A percentile compares a stretch with the other conserved stretches of the same genome.
These are phyloP conservation scores for Colletotrichum cordylinicola DNA, from an alignment of 2,329 filamentous ascomycete species.

Conservation along the genomic window DNA sequence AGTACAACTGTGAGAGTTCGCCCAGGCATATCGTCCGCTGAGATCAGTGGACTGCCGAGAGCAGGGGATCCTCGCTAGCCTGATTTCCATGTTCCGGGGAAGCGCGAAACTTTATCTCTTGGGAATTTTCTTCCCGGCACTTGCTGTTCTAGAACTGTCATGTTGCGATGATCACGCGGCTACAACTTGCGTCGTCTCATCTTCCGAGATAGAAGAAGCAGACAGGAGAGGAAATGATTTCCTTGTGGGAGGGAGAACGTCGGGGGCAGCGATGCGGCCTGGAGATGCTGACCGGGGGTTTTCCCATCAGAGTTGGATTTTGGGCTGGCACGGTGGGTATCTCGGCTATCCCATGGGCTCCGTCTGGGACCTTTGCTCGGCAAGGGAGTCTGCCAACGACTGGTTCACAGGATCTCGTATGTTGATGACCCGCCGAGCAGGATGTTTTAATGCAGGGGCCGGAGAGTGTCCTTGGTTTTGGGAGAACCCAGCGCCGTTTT, in stretches of 20 bases:
- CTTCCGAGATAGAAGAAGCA: not conserved
- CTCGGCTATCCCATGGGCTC: not conserved
- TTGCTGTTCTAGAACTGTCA: not conserved
- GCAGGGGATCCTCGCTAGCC: not conserved
- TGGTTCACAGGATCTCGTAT: not conserved
- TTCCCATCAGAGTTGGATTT: not conserved
- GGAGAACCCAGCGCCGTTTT: no score
- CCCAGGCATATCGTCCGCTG: accelerated
- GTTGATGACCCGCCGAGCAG: not conserved
- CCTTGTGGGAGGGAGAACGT: not conserved
- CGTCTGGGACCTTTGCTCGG: not conserved
- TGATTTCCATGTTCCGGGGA: not conserved
- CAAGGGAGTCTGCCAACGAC: not conserved
- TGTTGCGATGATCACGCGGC: not conserved
- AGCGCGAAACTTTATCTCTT: not conserved
- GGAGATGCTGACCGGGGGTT: not conserved
- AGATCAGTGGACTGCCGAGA: not conserved
- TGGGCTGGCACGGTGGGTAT: not conserved
- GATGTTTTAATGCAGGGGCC: not conserved
- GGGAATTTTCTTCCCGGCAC: not conserved
- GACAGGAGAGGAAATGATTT: not conserved
- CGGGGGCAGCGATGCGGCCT: not conserved
- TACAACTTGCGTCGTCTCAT: not conserved
- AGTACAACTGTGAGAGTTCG: accelerated
- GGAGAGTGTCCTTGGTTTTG: not conserved